Evolutionary conservation across 2,329 filamentous ascomycete species (phyloP).

Genomic region (Fusarium nurragi): DNA sequence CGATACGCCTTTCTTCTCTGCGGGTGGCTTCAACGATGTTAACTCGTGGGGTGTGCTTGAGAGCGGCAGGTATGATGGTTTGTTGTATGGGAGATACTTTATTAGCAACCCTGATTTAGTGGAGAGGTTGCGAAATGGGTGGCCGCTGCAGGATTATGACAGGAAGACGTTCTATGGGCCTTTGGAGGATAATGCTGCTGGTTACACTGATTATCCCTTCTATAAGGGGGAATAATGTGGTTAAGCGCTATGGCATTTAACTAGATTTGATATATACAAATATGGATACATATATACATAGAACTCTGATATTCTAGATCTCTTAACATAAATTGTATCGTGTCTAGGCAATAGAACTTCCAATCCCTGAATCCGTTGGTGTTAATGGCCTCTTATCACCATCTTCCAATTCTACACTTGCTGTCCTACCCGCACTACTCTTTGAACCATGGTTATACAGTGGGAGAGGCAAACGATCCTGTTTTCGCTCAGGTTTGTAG

Average conservation of each 20-base stretch:
- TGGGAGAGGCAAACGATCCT: neutral
- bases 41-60: conserved; percentile 58
- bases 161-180: conserved; percentile 56
- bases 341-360: conserved; percentile 4
- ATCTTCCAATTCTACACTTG: neutral
- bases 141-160: conserved; percentile 54
- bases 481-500: neutral
- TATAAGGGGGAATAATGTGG: neutral
- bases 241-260: accelerated
- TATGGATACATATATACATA: neutral
- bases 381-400: neutral
- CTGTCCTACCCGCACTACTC: neutral
- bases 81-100: conserved; percentile 59
- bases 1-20: conserved; percentile 63
- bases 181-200: conserved; percentile 47
- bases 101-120: conserved; percentile 61
- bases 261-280: neutral
- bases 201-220: conserved; percentile 51
- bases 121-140: conserved; percentile 52
- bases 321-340: neutral
- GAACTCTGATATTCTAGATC: neutral
- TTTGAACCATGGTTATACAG: neutral
- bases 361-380: conserved; percentile 18
- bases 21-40: conserved; percentile 62
- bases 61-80: conserved; percentile 57